Evolutionary conservation across 345 rosid species (phyloP).

Genomic region (Corchorus olitorius): DNA sequence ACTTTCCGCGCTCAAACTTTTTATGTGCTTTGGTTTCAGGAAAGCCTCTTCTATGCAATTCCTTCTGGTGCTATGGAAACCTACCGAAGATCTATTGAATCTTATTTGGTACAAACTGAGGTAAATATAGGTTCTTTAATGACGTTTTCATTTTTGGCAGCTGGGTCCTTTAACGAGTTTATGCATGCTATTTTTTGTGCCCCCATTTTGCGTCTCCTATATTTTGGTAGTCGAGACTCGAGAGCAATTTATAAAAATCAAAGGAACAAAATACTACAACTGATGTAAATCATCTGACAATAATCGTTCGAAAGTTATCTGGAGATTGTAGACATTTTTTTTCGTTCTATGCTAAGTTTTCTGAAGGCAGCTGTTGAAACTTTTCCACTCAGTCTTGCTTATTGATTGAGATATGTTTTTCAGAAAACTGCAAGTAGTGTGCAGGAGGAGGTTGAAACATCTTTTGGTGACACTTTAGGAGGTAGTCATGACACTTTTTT

Average conservation of each 20-base stretch:
- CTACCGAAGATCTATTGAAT: slow-evolving; percentile 81
- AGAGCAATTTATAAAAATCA: slow-evolving; percentile 3
- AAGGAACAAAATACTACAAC: not conserved
- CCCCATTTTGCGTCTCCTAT: slow-evolving; percentile 3
- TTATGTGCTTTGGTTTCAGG: slow-evolving; percentile 55
- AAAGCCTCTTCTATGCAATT: slow-evolving; percentile 88
- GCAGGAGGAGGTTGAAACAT: slow-evolving; percentile 90
- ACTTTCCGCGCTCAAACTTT: slow-evolving; percentile 18
- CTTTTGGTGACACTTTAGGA: slow-evolving; percentile 62
- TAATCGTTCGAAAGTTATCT: not conserved
- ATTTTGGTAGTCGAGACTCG: not conserved
- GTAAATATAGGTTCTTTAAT: slow-evolving; percentile 32
- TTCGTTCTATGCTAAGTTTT: not conserved
- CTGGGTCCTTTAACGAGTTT: not conserved
- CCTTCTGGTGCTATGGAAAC: slow-evolving; percentile 82
- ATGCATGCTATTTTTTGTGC: not conserved
- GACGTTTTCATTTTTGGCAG: no score
- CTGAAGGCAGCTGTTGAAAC: not conserved
- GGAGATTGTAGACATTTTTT: slow-evolving; percentile 1
- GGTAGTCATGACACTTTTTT: slow-evolving; percentile 49
- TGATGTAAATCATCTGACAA: slow-evolving; percentile 7
- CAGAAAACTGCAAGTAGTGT: slow-evolving; percentile 75
- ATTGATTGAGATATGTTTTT: not conserved
- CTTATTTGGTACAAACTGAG: slow-evolving; percentile 58
- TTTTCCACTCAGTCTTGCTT: slow-evolving; percentile 13